Base-by-base conservation (phyloP, 1,284 basidiomycete species). In the Trichosporon inkin region DNA sequence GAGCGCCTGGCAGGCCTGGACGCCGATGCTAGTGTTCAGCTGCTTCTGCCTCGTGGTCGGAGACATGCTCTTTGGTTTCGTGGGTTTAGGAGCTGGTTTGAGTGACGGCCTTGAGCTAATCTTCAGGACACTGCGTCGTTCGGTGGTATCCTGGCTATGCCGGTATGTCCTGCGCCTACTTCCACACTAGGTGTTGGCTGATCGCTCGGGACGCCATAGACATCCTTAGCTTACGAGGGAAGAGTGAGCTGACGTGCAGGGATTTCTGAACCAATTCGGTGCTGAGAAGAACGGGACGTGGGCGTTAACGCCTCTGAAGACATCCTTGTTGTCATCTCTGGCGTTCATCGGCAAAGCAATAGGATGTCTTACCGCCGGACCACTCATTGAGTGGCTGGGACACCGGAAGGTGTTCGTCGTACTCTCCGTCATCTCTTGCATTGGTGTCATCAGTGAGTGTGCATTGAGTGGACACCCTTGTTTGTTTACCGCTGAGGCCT, bases 321-420 rank as follows among this genome's bases (percentile, higher is more conserved):
- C 58, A 14, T 55, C 53, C n/a, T 36, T 60, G 17, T 19, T 51
- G 37, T 40, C 53, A 11, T 59, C 58, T 7, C 39, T 63, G 6
- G 62, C 62, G 11, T 63, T 55, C 16, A 57, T 63, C 52, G 62
- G 62, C 16, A 63, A 63, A 35, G 57, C 60, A 20, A 44, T 57
- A 16, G 62, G 62, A 16, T 60, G 58, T 36, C 16, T 55, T 10
- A 10, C n/a, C 2, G 51, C 53, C 10, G 58, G 58, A 6, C 41
- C 51, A 14, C 39, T 63, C 7, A 60, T 60, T 32, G 62, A 63
- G 55, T 34, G 58, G 36, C 36, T 57, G 10, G 62, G 62, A 10
- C 60, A 61, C 32, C 56, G 60, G 20, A 49, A 53, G 34, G 56
- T 57, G 16, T 57, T 61, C 17, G 37, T 41, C 6, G 6, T 57